Conservation (phyloP, 371 early-diverging fungal genomes). For the Lichtheimia corymbifera region DNA sequence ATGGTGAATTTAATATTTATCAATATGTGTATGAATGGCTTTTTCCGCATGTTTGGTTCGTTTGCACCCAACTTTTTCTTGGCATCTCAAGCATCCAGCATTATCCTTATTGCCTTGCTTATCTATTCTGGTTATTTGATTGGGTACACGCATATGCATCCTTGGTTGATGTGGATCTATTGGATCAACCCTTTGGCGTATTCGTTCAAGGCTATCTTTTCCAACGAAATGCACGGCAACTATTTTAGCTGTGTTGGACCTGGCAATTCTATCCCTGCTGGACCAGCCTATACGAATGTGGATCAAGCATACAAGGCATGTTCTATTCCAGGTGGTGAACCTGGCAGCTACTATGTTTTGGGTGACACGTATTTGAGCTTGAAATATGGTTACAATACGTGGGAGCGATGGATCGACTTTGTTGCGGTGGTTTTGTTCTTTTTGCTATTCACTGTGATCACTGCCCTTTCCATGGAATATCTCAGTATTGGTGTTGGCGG, state of each 20-base stretch:
- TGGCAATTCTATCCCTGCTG: conserved; percentile 54
- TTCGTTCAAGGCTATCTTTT: conserved; percentile 67
- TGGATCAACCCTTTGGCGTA: conserved; percentile 77
- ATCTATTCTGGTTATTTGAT: conserved; percentile 58
- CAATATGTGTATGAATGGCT: conserved; percentile 39
- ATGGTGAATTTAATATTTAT: conserved; percentile 38
- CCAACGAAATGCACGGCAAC: conserved; percentile 72
- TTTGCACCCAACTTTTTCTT: conserved; percentile 43
- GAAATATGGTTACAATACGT: conserved; percentile 39
- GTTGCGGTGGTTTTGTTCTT: conserved; percentile 45
- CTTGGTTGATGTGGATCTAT: conserved; percentile 66
- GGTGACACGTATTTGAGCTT: conserved; percentile 66
- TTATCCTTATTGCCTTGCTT: conserved; percentile 46
- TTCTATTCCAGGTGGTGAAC: conserved; percentile 54
- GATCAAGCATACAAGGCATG: conserved; percentile 60
- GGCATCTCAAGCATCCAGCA: conserved; percentile 48
- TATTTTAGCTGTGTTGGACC: conserved; percentile 49
- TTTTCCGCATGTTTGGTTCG: conserved; percentile 55
- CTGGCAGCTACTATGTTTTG: conserved; percentile 52
- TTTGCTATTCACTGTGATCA: conserved; percentile 43
- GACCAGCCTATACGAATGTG: conserved; percentile 48
- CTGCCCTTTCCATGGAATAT: conserved; percentile 51
- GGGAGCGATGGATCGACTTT: conserved; percentile 37
- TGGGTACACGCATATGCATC: conserved; percentile 33
- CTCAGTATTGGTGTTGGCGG: conserved; percentile 27